Conservation (phyloP, 768 basidiomycete genomes). For the Leccinum rimulosum region DNA sequence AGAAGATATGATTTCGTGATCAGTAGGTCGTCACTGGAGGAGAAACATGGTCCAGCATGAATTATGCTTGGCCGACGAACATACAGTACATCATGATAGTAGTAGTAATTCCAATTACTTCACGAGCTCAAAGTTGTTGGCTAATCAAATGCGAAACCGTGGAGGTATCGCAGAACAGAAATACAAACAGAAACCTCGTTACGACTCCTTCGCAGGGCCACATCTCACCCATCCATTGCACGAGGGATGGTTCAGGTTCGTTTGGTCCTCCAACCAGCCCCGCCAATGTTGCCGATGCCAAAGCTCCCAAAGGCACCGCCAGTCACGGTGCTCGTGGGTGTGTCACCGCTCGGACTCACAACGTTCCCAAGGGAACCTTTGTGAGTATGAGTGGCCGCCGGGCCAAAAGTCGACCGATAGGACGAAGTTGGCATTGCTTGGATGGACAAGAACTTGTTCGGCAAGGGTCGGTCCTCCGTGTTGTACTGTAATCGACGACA, state of each 20-base stretch:
- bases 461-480: slow-evolving; percentile 79
- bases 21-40: background rate
- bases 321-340: slow-evolving; percentile 24
- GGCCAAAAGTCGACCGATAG: slow-evolving; percentile 65
- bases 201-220: slow-evolving; percentile 4
- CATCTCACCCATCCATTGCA: background rate
- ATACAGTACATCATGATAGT: background rate
- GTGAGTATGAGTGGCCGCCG: slow-evolving; percentile 19
- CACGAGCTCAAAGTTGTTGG: background rate
- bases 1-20: background rate
- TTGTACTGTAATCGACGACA: slow-evolving; percentile 54
- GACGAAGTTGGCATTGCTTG: slow-evolving; percentile 65
- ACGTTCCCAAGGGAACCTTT: slow-evolving; percentile 22
- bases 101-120: background rate
- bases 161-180: slow-evolving; percentile 11
- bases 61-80: background rate
- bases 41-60: background rate
- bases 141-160: slow-evolving; percentile 6
- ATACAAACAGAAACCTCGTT: slow-evolving; percentile 8
- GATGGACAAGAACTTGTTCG: slow-evolving; percentile 81
- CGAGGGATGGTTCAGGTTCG: slow-evolving; percentile 18
- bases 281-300: slow-evolving; percentile 43
- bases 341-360: slow-evolving; percentile 23
- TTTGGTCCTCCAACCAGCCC: slow-evolving; percentile 24
- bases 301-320: slow-evolving; percentile 49